phyloP scores from a whole-genome alignment of 1,284 basidiomycete species.

The Cryptococcus amylolentus region DNA sequence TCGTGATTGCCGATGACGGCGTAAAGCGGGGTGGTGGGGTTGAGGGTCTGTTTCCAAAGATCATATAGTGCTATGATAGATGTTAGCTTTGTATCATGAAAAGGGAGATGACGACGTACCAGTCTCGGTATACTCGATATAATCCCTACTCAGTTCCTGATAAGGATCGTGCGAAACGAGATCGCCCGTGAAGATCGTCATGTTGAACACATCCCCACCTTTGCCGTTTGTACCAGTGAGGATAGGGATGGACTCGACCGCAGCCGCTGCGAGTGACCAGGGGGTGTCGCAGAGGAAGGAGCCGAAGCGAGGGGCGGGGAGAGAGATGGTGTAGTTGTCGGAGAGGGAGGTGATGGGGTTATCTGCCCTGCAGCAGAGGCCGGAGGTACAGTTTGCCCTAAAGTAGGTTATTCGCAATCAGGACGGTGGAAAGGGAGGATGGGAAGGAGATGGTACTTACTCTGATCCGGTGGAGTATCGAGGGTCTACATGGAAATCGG shows the following conservation, averaged over 20 bases:
- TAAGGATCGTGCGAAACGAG: slow-evolving; percentile 67
- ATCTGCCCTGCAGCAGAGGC: slow-evolving; percentile 66
- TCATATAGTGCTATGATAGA: slow-evolving; percentile 58
- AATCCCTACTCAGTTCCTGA: slow-evolving; percentile 60
- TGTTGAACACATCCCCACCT: slow-evolving; percentile 57
- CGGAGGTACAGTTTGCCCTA: slow-evolving; percentile 63
- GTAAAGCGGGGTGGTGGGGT: slow-evolving; percentile 62
- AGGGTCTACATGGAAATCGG: slow-evolving; percentile 77
- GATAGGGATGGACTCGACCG: slow-evolving; percentile 64
- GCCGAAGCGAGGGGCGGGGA: slow-evolving; percentile 65
- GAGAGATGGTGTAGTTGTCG: slow-evolving; percentile 54
- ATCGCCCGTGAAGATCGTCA: slow-evolving; percentile 71
- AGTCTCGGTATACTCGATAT: slow-evolving; percentile 55
- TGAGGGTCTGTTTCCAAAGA: slow-evolving; percentile 61
- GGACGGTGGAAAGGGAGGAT: not conserved
- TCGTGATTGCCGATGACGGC: slow-evolving; percentile 74
- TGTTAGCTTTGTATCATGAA: slow-evolving; percentile 3
- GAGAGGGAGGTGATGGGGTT: slow-evolving; percentile 55
- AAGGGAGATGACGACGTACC: slow-evolving; percentile 27
- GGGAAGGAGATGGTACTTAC: slow-evolving; percentile 3
- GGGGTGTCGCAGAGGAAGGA: slow-evolving; percentile 67
- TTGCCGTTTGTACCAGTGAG: slow-evolving; percentile 59
- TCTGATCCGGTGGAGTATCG: slow-evolving; percentile 69
- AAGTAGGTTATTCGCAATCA: not conserved
- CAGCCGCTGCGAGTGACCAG: slow-evolving; percentile 60